Conservation (phyloP, 768 basidiomycete species). For the Leccinum subgranulosum region DNA sequence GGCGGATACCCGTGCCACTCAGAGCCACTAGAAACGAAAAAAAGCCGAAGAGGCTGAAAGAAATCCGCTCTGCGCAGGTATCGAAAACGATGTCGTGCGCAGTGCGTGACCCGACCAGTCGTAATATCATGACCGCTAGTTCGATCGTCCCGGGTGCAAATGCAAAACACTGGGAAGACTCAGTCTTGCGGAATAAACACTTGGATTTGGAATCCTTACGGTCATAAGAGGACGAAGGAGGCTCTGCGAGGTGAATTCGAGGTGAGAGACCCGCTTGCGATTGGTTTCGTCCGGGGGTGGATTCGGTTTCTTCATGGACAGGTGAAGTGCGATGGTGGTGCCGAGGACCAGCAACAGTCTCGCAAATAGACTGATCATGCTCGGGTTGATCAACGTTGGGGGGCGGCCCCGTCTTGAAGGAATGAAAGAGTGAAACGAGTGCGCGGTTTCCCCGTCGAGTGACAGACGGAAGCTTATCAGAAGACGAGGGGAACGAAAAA, state of each 20-base stretch:
- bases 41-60: conserved; percentile 1
- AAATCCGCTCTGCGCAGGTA: conserved; percentile 7
- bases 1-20: conserved; percentile 30
- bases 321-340: background rate
- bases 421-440: background rate
- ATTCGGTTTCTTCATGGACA: conserved; percentile 1
- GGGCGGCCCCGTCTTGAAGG: background rate
- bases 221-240: background rate
- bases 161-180: background rate
- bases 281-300: background rate
- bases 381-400: background rate
- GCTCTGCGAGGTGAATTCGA: background rate
- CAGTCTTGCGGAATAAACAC: background rate
- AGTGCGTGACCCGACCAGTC: background rate
- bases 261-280: background rate
- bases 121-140: background rate
- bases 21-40: conserved; percentile 11
- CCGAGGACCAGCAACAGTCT: background rate
- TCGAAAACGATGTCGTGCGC: background rate
- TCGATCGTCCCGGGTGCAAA: conserved; percentile 3
- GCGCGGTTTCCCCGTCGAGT: background rate
- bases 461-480: background rate
- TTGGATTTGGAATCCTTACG: background rate
- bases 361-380: background rate
- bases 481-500: background rate